Percentiles rank a stretch among this genome's conserved stretches.
Conservation (phyloP, 2,329 filamentous ascomycete genomes). For the Stemphylium vesicarium region DNA sequence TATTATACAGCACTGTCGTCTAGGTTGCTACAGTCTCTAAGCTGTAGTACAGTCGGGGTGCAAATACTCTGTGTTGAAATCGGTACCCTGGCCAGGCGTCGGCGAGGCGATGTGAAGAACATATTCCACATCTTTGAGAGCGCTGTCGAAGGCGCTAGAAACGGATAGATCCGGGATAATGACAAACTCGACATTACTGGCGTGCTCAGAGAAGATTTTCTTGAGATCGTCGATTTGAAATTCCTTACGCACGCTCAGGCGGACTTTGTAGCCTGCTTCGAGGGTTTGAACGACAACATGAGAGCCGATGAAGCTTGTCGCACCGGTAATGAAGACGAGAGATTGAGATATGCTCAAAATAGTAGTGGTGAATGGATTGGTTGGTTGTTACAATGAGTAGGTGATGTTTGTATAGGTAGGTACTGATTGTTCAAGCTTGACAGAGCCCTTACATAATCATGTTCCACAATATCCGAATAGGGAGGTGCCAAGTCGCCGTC, state of each 20-base stretch:
- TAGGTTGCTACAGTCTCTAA: too few species aligned
- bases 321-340: constrained; percentile 39
- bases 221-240: constrained; percentile 17
- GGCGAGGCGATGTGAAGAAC: constrained; percentile 42
- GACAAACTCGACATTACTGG: constrained; percentile 15
- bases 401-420: too few species aligned
- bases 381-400: too few species aligned
- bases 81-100: constrained; percentile 24
- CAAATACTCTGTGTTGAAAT: constrained; percentile 24
- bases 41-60: too few species aligned
- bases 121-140: constrained; percentile 29
- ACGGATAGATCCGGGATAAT: constrained; percentile 21
- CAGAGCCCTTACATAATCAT: too few species aligned
- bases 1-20: too few species aligned
- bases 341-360: constrained; percentile 10
- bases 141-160: constrained; percentile 17
- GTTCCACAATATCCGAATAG: too few species aligned
- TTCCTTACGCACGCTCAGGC: constrained; percentile 32
- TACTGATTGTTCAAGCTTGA: too few species aligned
- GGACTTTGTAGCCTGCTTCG: constrained; percentile 32
- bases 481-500: too few species aligned
- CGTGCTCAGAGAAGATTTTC: constrained; percentile 14
- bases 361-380: too few species aligned
- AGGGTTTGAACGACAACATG: constrained; percentile 32
- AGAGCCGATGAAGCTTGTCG: constrained; percentile 36